A percentile compares a stretch with the other conserved stretches of the same genome.
phyloP scores from a whole-genome alignment of 441 rosid species.

The Daphne laureola region DNA sequence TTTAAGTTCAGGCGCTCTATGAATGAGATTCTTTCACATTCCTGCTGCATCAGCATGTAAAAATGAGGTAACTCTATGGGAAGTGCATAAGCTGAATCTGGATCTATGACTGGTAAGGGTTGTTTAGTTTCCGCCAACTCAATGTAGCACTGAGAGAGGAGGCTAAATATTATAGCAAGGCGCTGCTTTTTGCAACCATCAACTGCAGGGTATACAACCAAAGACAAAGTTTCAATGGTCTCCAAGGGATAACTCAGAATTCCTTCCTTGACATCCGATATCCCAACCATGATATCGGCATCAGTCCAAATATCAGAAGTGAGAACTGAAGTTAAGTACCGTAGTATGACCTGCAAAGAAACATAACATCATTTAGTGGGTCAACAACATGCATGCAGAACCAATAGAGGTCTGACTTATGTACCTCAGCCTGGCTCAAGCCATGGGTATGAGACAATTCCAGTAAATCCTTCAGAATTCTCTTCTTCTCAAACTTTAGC shows the following conservation, averaged over 20 bases:
- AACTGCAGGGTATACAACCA: conserved; percentile 67
- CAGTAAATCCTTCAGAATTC: conserved; percentile 56
- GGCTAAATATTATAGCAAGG: conserved; percentile 65
- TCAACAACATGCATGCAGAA: conserved; percentile 5
- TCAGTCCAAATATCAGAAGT: conserved; percentile 76
- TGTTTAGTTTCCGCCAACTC: conserved; percentile 46
- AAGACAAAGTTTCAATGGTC: conserved; percentile 54
- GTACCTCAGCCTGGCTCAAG: conserved; percentile 64
- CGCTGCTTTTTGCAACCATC: conserved; percentile 85
- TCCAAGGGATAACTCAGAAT: conserved; percentile 51
- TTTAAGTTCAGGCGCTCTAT: conserved; percentile 80
- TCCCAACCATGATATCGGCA: conserved; percentile 70
- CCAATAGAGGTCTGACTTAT: conserved; percentile 10
- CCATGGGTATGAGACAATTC: conserved; percentile 61
- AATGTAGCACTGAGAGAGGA: conserved; percentile 74
- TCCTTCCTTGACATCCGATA: conserved; percentile 59
- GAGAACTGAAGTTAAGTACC: conserved; percentile 58
- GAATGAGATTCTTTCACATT: conserved; percentile 76
- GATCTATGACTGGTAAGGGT: conserved; percentile 22
- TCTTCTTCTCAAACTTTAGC: conserved; percentile 71
- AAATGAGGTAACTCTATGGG: conserved; percentile 34
- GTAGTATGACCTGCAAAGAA: conserved; percentile 55
- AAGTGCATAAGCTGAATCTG: conserved; percentile 27
- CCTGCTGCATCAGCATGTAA: conserved; percentile 62
- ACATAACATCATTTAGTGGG: conserved; percentile 4